These are phyloP conservation scores for Pelargonium fulgidum DNA, from an alignment of 441 rosid genomes.

Conservation along the genomic window DNA sequence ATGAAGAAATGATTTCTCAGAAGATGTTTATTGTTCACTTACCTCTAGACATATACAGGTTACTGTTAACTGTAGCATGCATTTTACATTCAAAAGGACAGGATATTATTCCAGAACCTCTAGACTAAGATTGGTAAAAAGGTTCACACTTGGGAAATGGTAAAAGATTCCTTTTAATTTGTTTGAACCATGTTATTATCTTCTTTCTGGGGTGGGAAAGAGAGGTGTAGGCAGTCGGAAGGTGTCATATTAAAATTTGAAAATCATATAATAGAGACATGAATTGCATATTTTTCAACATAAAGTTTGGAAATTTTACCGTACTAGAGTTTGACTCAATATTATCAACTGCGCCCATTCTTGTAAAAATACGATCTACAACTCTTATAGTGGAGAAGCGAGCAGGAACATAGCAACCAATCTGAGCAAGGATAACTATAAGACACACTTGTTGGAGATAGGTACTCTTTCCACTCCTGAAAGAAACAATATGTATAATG, in stretches of 20 bases:
- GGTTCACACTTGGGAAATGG: neutral
- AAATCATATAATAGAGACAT: neutral
- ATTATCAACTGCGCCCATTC: slow-evolving; percentile 91
- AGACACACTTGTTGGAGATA: slow-evolving; percentile 96
- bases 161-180: neutral
- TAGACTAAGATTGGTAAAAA: neutral
- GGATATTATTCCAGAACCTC: neutral
- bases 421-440: slow-evolving; percentile 89
- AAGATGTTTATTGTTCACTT: neutral
- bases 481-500: slow-evolving; percentile 15
- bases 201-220: neutral
- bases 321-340: slow-evolving; percentile 95
- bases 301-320: slow-evolving; percentile 38
- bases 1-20: neutral
- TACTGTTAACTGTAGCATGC: neutral
- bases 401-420: slow-evolving; percentile 94
- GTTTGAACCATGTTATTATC: neutral
- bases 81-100: neutral
- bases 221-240: neutral
- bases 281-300: slow-evolving; percentile 3
- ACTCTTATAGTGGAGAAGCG: slow-evolving; percentile 77
- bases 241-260: neutral
- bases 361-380: slow-evolving; percentile 86
- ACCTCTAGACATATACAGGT: neutral
- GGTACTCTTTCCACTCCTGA: slow-evolving; percentile 99